Evolutionary conservation across 768 basidiomycete genomes (phyloP), one percentile per base, ranked within the genome.

Genomic region (Lentinula guzmanii): DNA sequence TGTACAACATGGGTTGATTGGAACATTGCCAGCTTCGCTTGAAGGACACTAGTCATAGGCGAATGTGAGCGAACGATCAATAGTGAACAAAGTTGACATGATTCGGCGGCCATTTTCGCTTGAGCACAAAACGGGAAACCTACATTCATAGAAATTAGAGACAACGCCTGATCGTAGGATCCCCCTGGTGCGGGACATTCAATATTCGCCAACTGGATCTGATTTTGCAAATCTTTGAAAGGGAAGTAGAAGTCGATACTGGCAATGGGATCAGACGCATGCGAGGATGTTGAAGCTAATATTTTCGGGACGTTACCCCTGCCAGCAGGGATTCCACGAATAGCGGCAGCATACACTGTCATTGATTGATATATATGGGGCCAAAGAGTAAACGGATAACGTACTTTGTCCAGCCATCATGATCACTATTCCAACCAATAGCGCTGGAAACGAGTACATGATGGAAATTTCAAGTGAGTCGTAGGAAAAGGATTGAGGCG

Each of bases 1-100:
- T n/a, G 53, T 54, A 39, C 53, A 54, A 39, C 53, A 54, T 21
- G 53, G 18, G 35, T 18, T 54, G 18, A 54, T 54, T 54, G 53
- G 53, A 54, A 37, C 37, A 39, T 54, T 18, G n/a, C 39, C 53
- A n/a, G 33, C 21, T 21, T 34, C 53, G 18, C 21, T 39, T 11
- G 53, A 39, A 13, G 53, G 53, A 37, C 53, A 54, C 53, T 54
- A 37, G 34, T 39, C 5, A 28, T 4, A 39, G 34, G 10, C 28
- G 15, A 52, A 24, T 52, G 10, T 24, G 50, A 24, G 21, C 2
- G 21, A 9, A 24, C 11, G 50, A 7, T 31, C 28, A 9, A 28
- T 21, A 28, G 13, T 35, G 50, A 51, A 18, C 52, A 1, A 13
- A 4, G 34, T 33, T 15, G 1, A 52, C 4, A 51, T 28, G 15